Percentiles rank a stretch among this genome's conserved stretches.
Evolutionary conservation across 2,329 filamentous ascomycete species (phyloP).

Genomic region (Aspergillus latus): DNA sequence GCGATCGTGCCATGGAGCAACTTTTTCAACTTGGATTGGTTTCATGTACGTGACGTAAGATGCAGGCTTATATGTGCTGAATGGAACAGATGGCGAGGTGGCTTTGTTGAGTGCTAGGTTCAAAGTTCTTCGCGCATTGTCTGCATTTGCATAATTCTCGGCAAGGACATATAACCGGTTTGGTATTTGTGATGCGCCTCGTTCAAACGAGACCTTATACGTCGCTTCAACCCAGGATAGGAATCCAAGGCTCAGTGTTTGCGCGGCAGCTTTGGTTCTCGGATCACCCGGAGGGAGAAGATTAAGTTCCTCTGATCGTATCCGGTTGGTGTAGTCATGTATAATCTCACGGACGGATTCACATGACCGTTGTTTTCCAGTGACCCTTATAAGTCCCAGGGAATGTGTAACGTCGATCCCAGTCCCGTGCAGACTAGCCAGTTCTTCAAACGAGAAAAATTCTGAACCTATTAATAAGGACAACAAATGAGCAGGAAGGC

Average conservation of each 20-base stretch:
- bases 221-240: constrained; percentile 35
- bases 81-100: constrained; percentile 24
- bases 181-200: constrained; percentile 17
- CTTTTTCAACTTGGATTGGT: constrained; percentile 13
- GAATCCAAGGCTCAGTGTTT: constrained; percentile 27
- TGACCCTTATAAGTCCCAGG: constrained; percentile 37
- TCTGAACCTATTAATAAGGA: constrained; percentile 34
- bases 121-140: constrained; percentile 36
- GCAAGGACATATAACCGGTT: constrained; percentile 35
- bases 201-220: constrained; percentile 33
- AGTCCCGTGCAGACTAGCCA: constrained; percentile 35
- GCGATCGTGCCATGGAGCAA: constrained; percentile 33
- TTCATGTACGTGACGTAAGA: constrained; percentile 29
- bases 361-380: constrained; percentile 33
- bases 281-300: constrained; percentile 20
- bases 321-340: constrained; percentile 29
- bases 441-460: constrained; percentile 38
- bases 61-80: constrained; percentile 37
- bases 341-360: constrained; percentile 38
- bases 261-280: constrained; percentile 17
- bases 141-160: constrained; percentile 32
- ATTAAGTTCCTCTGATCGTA: constrained; percentile 31
- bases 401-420: constrained; percentile 39
- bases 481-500: constrained; percentile 28
- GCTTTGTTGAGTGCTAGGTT: constrained; percentile 31